Conservation (phyloP, 108 stramenopile genomes). For the Aurantiochytrium sp. region DNA sequence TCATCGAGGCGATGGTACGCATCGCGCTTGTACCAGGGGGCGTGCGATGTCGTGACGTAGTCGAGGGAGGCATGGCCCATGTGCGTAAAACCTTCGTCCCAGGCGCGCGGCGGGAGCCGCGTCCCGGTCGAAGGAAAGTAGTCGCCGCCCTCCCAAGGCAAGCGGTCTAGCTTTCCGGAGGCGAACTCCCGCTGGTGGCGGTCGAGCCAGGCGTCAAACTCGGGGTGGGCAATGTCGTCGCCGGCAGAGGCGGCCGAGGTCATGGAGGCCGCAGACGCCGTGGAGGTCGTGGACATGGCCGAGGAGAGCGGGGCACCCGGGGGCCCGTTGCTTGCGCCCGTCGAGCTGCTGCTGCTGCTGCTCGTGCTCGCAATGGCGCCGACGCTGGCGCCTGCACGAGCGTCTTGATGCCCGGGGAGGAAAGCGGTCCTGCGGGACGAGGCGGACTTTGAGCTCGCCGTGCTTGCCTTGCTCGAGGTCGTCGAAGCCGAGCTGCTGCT, state of each 20-base stretch:
- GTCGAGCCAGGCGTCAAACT: not conserved
- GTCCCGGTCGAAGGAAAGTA: not conserved
- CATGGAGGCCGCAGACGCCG: not conserved
- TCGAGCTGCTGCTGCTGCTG: not conserved
- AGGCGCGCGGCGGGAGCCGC: not conserved
- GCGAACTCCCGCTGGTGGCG: not conserved
- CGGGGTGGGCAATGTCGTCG: not conserved
- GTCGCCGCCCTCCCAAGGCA: not conserved
- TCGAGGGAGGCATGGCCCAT: not conserved
- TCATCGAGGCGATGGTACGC: not conserved
- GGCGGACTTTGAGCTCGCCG: not conserved
- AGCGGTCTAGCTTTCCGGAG: not conserved
- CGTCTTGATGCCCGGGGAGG: too few species aligned
- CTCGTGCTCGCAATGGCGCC: not conserved
- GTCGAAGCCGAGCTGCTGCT: not conserved
- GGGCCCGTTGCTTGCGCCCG: not conserved
- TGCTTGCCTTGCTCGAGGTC: not conserved
- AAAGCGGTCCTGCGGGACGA: not conserved
- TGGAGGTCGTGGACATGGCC: not conserved
- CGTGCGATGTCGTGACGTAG: not conserved
- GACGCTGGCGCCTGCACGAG: too few species aligned
- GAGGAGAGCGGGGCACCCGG: not conserved
- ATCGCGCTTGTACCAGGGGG: not conserved
- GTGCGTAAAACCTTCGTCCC: not conserved
- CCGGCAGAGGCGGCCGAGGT: not conserved